Base-by-base conservation (phyloP, 108 stramenopile species). In the Skeletonema menzelii region DNA sequence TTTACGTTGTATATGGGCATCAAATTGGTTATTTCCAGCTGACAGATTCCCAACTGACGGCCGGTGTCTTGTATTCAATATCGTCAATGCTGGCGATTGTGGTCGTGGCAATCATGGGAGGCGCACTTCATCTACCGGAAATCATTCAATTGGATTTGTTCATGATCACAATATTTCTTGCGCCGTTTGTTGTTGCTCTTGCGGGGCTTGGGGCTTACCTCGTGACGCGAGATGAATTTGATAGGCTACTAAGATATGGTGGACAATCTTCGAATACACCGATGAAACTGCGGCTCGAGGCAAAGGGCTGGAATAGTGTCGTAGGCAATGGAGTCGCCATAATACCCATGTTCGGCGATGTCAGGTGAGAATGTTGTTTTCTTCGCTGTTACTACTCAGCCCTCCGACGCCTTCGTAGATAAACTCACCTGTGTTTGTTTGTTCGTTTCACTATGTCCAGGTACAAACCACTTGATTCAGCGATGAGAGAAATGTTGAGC, bases 281-380 rank as follows among this genome's bases (percentile, higher is more conserved):
- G 1, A 84, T 67, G 66, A 85, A 64, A 64, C 63, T 95, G 34
- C 63, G 80, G 64, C 89, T 88, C 76, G 87, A 89, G 72, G 38
- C 67, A 59, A 65, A 86, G 35, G 94, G 94, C 59, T 95, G 91
- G 91, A 90, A 84, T 35, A 82, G 83, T 81, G 89, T 94, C 13
- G 87, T 86, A 73, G 87, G 87, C 66, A 86, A 75, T 28, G 94
- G 94, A n/a, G 84, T 89, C 5, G 79, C 82, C 7, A 69, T 53
- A 17, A 89, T 95, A 62, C 94, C 94, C 19, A 95, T 95, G 94
- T 92, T 95, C 87, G 94, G 94, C 34, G 94, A 95, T 84, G 90
- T 92, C 11, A 84, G 75, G 85, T 91, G 63, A 20, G 87, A 66
- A 12, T 28, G 32, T 5, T 76, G 17, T n/a, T 49, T 38, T 32